Base-by-base conservation (phyloP, 345 rosid genomes). In the Odontarrhena argentea region DNA sequence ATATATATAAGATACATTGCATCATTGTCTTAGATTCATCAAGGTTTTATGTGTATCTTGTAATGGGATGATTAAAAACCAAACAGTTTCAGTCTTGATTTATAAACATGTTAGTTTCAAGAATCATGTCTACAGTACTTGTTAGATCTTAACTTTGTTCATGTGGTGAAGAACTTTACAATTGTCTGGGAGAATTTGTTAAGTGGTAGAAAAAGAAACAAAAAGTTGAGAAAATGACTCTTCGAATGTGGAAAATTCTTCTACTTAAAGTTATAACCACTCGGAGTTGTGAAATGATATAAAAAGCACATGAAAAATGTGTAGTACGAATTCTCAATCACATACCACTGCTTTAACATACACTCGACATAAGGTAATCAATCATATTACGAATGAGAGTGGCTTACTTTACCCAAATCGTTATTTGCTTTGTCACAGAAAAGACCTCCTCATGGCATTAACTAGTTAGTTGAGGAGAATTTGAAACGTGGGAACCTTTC, bases 1-100 rank as follows among this genome's bases (percentile, higher is more conserved):
- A 41, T 40, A 9, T 43, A 55, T 11, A 18, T 14, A 61, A 50
- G 22, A 50, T 65, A 50, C 60, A n/a, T 18, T 28, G 51, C n/a
- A 8, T 3, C n/a, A 5, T 3, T 24, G n/a, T 64, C 65, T 46
- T 46, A 54, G 51, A 55, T 55, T 54, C 64, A 48, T 28, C 14
- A 12, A 54, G 62, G 22, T 56, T 63, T 62, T 46, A 28, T 62
- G 38, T 2, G 42, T 51, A 32, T 22, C 14, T 70, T 53, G 43
- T 44, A 53, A 37, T 26, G 53, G 56, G 35, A 62, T 60, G 36
- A 24, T 46, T 44, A 15, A 28, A 28, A 60, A 26, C 40, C 38
- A 42, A 28, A 9, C 51, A 9, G 13, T 43, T 44, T 56, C 32
- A 37, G 46, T 40, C 3, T 37, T 55, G 59, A 14, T 34, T 54